phyloP scores from a whole-genome alignment of 2,329 filamentous ascomycete genomes.

The Colletotrichum echinochloae region DNA sequence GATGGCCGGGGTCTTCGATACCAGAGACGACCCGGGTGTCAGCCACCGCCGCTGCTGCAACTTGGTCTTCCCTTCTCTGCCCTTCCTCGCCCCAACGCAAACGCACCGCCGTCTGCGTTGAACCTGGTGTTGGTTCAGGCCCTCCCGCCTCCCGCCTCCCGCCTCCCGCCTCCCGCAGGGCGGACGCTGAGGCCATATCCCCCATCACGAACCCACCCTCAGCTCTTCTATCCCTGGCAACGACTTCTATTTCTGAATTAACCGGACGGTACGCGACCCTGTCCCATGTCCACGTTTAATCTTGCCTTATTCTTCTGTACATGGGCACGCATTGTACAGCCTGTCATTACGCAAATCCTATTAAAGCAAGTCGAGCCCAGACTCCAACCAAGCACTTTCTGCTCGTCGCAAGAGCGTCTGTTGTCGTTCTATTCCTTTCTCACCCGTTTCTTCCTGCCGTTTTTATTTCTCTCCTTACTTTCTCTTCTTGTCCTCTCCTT shows the following conservation, averaged over 20 bases:
- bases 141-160: slow-evolving; percentile 38
- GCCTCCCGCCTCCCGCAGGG: slow-evolving; percentile 38
- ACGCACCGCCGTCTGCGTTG: slow-evolving; percentile 14
- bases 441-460: slow-evolving; percentile 43
- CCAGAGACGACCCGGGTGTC: slow-evolving; percentile 36
- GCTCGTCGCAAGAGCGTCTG: slow-evolving; percentile 31
- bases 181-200: slow-evolving; percentile 44
- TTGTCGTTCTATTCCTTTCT: slow-evolving; percentile 38
- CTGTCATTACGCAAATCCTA: slow-evolving; percentile 46
- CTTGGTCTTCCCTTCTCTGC: slow-evolving; percentile 15
- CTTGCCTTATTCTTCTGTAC: slow-evolving; percentile 40
- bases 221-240: slow-evolving; percentile 39
- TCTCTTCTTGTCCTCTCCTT: slow-evolving; percentile 43
- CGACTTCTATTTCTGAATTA: slow-evolving; percentile 39
- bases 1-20: slow-evolving; percentile 27
- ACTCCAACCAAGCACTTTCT: slow-evolving; percentile 41
- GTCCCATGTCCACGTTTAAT: slow-evolving; percentile 42
- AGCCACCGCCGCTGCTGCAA: slow-evolving; percentile 27
- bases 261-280: slow-evolving; percentile 20
- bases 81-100: neutral
- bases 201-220: slow-evolving; percentile 41
- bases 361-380: slow-evolving; percentile 47
- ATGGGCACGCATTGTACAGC: slow-evolving; percentile 31
- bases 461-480: slow-evolving; percentile 44
- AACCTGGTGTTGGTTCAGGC: slow-evolving; percentile 33